Base-by-base conservation (phyloP, 495 filamentous ascomycete genomes). In the Neurospora sp. region DNA sequence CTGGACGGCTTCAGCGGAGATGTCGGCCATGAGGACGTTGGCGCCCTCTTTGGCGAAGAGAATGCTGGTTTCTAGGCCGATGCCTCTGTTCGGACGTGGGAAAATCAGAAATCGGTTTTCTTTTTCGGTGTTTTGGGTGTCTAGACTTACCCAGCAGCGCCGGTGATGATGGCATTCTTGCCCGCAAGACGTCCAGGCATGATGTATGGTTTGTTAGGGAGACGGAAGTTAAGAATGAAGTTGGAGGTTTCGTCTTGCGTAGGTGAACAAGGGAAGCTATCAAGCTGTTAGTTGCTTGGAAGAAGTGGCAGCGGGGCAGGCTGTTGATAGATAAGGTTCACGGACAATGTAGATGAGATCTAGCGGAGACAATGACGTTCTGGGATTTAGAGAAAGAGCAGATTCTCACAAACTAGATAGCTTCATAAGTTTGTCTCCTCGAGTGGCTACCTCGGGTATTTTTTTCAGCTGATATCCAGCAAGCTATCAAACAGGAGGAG, bases 111-210 rank as follows among this genome's bases (percentile, higher is more conserved):
- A 76, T 61, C 69, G 3, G 17, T 70, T 74, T 72, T 10, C 10
- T n/a, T 27, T 20, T 20, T 37, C 1, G 27, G 39, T 68, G n/a
- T 35, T 42, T 5, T 4, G 39, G 44, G 4, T 1, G 70, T n/a
- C 2, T 68, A 8, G 9, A 65, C 42, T 79, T 88, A 97, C 94
- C 94, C 92, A 72, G 92, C 94, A 40, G 91, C 94, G 79, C 95
- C 95, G 22, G 96, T 99, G 77, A 99, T 88, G 75, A 99, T 90
- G 80, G 93, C 93, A 82, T 97, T 97, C 84, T 98, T 99, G 82
- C 93, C 94, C 69, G 89, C 85, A 27, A 99, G 86, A 80, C 94
- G 91, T 72, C 87, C 88, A 75, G 83, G 83, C 53, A 31, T 73
- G 69, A 75, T 40, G 45, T 16, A 59, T 27, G 9, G 22, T 65